Percentiles rank a stretch among this genome's conserved stretches.
These are phyloP conservation scores for Allomyces arbusculus DNA, from an alignment of 192 early-diverging fungal species.

Conservation along the genomic window DNA sequence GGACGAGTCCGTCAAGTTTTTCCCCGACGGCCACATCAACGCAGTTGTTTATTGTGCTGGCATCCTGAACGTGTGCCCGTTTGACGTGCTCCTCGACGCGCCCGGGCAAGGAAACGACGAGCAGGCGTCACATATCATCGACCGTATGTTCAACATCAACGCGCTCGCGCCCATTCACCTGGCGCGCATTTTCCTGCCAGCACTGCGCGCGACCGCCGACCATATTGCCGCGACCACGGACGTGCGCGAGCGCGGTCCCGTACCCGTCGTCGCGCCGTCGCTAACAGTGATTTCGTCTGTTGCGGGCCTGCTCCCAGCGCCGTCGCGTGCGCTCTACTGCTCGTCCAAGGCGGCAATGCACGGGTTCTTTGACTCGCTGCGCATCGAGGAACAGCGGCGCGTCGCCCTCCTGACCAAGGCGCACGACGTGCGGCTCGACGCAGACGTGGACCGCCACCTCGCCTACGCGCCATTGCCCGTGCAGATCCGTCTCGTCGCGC, in stretches of 20 bases:
- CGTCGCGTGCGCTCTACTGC: constrained; percentile 56
- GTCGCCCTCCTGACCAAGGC: constrained; percentile 7
- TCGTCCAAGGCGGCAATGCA: constrained; percentile 61
- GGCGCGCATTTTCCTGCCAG: constrained; percentile 29
- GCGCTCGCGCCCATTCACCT: constrained; percentile 28
- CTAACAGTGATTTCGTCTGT: constrained; percentile 56
- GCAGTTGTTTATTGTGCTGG: constrained; percentile 60
- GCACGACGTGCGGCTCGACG: too few relatives aligned
- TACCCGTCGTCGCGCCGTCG: constrained; percentile 15
- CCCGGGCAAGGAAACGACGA: constrained; percentile 7
- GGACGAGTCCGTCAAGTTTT: not conserved
- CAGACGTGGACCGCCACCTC: too few relatives aligned
- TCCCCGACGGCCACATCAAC: constrained; percentile 16
- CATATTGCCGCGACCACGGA: constrained; percentile 10
- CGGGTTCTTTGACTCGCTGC: constrained; percentile 60
- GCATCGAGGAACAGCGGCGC: constrained; percentile 44
- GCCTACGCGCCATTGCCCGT: not conserved
- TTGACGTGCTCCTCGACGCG: constrained; percentile 28
- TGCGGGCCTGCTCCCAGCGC: constrained; percentile 48
- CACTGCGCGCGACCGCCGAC: constrained; percentile 20
- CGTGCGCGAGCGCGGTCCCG: constrained; percentile 7
- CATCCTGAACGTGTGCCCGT: constrained; percentile 45
- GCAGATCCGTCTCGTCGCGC: not conserved
- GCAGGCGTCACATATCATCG: constrained; percentile 8
- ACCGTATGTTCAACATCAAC: constrained; percentile 34